Percentiles rank a stretch among this genome's conserved stretches.
These are phyloP conservation scores for Aegilops tauschii DNA, from an alignment of 176 grass and related monocot species.

Conservation along the genomic window DNA sequence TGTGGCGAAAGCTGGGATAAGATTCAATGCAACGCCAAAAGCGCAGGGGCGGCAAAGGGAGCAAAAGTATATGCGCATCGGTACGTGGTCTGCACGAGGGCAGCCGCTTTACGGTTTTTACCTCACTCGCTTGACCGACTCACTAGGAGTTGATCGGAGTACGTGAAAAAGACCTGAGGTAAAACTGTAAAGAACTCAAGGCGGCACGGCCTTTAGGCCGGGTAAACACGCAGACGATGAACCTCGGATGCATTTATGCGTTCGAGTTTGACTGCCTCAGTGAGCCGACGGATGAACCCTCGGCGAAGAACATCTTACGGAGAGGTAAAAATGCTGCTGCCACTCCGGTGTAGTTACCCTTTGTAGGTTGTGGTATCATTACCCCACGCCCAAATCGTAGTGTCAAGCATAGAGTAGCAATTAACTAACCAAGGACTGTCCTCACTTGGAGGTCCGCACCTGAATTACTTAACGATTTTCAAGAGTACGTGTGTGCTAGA, in stretches of 20 bases:
- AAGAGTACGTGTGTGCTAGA: slow-evolving; percentile 31
- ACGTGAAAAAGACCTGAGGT: slow-evolving; percentile 8
- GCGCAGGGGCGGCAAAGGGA: slow-evolving; percentile 19
- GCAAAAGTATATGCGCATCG: slow-evolving; percentile 42
- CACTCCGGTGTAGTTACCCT: no score
- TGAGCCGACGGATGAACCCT: neutral
- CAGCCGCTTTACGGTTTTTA: slow-evolving; percentile 3
- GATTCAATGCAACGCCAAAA: slow-evolving; percentile 57
- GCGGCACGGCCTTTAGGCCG: neutral
- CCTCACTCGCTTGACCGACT: slow-evolving; percentile 25
- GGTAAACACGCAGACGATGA: neutral
- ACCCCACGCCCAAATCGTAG: neutral
- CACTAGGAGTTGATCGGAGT: neutral
- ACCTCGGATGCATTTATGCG: neutral
- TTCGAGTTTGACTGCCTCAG: slow-evolving; percentile 28
- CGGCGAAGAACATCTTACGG: neutral
- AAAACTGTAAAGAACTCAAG: slow-evolving; percentile 10
- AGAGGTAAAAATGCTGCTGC: neutral
- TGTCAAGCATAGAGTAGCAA: neutral
- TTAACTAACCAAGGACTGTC: slow-evolving; percentile 9
- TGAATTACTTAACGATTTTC: slow-evolving; percentile 11
- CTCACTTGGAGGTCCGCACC: neutral
- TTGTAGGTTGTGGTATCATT: neutral
- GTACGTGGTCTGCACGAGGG: slow-evolving; percentile 40
- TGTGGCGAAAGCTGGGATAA: slow-evolving; percentile 33